These are phyloP conservation scores for Fusarium newnesense DNA, from an alignment of 2,329 filamentous ascomycete genomes.

Conservation along the genomic window DNA sequence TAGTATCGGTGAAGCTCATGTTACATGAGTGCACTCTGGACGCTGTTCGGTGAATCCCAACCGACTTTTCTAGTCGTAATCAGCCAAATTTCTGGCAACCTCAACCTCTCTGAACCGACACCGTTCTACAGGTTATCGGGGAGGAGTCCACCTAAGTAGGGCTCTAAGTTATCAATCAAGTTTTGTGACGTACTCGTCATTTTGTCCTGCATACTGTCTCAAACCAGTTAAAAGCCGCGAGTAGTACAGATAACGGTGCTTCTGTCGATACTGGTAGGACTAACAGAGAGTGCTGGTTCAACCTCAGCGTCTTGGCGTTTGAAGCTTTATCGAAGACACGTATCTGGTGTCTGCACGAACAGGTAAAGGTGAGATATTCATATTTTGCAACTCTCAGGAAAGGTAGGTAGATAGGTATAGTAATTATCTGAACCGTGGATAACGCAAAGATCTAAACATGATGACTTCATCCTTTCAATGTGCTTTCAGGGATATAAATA, in stretches of 20 bases:
- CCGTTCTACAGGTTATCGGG: background rate
- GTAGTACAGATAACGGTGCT: background rate
- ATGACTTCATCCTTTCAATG: background rate
- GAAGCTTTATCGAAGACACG: conserved; percentile 3
- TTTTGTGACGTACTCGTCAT: background rate
- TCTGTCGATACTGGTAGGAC: background rate
- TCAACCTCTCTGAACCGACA: background rate
- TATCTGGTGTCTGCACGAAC: background rate
- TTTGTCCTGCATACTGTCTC: background rate
- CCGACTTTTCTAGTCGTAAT: background rate
- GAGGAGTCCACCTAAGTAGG: background rate
- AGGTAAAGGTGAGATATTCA: background rate
- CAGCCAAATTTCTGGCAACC: background rate
- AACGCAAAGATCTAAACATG: background rate
- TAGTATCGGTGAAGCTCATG: background rate
- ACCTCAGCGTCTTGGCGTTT: background rate
- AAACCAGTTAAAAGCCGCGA: background rate
- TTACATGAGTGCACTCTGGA: background rate
- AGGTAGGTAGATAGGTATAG: background rate
- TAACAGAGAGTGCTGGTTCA: background rate
- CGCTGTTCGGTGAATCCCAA: background rate
- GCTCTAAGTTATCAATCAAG: background rate
- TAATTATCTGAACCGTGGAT: background rate
- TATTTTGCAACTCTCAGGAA: too few relatives aligned
- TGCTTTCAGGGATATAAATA: background rate